Evolutionary conservation across 2,329 filamentous ascomycete genomes (phyloP), one percentile per base, ranked within the genome.

Genomic region (Sporothrix pseudoabietina): DNA sequence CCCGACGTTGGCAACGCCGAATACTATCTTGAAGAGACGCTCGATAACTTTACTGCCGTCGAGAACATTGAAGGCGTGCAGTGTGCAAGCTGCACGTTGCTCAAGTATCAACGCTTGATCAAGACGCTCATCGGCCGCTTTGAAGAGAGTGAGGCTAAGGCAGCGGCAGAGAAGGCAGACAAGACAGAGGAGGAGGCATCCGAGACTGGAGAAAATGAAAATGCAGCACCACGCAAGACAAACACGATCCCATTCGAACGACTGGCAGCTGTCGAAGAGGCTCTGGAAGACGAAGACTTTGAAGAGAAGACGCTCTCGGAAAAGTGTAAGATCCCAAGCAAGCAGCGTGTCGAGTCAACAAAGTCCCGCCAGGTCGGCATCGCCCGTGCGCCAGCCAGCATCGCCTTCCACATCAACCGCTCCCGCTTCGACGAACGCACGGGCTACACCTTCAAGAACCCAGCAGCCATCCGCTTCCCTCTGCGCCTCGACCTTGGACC

Each of bases 321-420:
- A 44, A 88, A 87, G 79, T 93, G 90, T 82, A 90, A 88, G 78
- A 92, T 91, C 35, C 52, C 59, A 1, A 41, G 57, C 75, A 90
- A 91, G 77, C 89, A 89, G 77, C 90, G 91, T 78, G 88, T 94
- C 8, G 88, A 87, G 26, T 90, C 91, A 19, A 97, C 92, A 5
- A 99, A 99, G 82, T 94, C 94, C 9, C 92, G 94, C 74, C 96
- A 98, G 80, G 91, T 92, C 10, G 93, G 95, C 14, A 88, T 99
- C 77, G 94, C 92, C 3, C 87, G 94, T 41, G 87, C 94, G 0
- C 96, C 96, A 0, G 89, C 90, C 75, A 93, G 92, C 72, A 84
- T 99, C 16, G 92, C 90, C 0, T 85, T 98, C 9, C 96, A 99
- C 80, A 88, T 98, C 80, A 98, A 98, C 79, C 89, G 96, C 55